These are phyloP conservation scores for Grosmannia penicillata DNA, from an alignment of 2,329 filamentous ascomycete species.

Conservation along the genomic window DNA sequence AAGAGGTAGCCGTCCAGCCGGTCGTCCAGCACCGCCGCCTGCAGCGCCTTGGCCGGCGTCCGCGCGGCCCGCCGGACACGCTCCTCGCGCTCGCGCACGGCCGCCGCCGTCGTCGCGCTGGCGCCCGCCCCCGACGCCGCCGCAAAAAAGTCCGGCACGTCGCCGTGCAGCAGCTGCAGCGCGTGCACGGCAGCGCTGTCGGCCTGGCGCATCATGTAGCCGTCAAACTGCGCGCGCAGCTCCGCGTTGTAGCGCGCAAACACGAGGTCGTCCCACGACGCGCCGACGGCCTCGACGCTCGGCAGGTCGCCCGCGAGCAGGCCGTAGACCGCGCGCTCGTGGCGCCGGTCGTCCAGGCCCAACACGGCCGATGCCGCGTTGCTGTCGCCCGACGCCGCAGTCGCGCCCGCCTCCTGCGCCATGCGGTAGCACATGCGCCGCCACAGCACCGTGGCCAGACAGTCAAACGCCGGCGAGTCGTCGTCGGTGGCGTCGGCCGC, in stretches of 20 bases:
- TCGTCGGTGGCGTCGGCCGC: constrained; percentile 29
- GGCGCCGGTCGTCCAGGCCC: constrained; percentile 25
- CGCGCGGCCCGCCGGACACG: constrained; percentile 21
- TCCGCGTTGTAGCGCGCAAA: constrained; percentile 14
- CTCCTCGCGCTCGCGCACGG: background rate
- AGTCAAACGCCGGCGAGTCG: constrained; percentile 23
- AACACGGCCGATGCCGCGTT: background rate
- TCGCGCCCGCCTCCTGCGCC: constrained; percentile 53
- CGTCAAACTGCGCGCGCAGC: constrained; percentile 13
- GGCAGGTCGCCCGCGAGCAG: constrained; percentile 72
- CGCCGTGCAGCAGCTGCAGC: constrained; percentile 9
- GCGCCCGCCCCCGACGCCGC: background rate
- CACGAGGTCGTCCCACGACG: constrained; percentile 29
- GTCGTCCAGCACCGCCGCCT: constrained; percentile 58
- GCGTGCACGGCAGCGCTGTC: constrained; percentile 8
- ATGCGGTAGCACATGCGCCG: constrained; percentile 61
- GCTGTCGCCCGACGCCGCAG: constrained; percentile 38
- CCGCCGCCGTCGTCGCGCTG: constrained; percentile 3
- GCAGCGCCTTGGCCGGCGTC: constrained; percentile 57
- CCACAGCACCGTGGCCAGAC: constrained; percentile 47
- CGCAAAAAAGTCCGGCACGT: constrained; percentile 3
- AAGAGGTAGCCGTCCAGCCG: constrained; percentile 42
- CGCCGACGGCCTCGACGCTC: constrained; percentile 48
- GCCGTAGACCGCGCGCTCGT: constrained; percentile 82
- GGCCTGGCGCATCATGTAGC: constrained; percentile 11